These are phyloP conservation scores for Saururus chinensis DNA, from an alignment of 164 flowering plant species.

Conservation along the genomic window DNA sequence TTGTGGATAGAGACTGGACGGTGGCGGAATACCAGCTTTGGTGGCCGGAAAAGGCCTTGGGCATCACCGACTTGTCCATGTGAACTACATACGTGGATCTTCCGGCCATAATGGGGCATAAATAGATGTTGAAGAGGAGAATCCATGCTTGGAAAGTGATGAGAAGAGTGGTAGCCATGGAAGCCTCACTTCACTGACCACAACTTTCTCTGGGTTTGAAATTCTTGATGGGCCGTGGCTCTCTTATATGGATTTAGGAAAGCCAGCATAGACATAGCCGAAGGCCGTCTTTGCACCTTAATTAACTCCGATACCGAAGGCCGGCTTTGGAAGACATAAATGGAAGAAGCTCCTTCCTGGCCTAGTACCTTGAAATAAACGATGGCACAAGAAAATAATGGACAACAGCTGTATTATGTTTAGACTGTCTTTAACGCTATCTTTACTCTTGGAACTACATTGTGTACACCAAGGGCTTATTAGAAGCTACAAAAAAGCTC, in stretches of 20 bases:
- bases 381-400: too few species aligned
- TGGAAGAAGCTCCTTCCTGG: too few species aligned
- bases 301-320: too few species aligned
- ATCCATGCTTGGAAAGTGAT: conserved; percentile 12
- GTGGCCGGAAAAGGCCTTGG: conserved; percentile 26
- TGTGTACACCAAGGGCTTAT: too few species aligned
- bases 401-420: too few species aligned
- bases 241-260: too few species aligned
- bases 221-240: not conserved
- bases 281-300: not conserved
- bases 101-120: conserved; percentile 1
- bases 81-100: conserved; percentile 37
- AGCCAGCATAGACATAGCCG: not conserved
- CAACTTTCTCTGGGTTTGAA: not conserved
- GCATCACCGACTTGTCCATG: conserved; percentile 53
- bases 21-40: conserved; percentile 31
- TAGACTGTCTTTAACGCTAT: too few species aligned
- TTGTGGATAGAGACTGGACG: conserved; percentile 18
- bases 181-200: not conserved
- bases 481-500: too few species aligned
- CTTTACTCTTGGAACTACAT: too few species aligned
- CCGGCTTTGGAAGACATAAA: too few species aligned
- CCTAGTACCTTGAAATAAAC: too few species aligned
- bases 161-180: conserved; percentile 3
- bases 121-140: not conserved